Evolutionary conservation across 1,284 basidiomycete genomes (phyloP), one percentile per base, ranked within the genome.

Genomic region (Fomitiporia mediterranea): DNA sequence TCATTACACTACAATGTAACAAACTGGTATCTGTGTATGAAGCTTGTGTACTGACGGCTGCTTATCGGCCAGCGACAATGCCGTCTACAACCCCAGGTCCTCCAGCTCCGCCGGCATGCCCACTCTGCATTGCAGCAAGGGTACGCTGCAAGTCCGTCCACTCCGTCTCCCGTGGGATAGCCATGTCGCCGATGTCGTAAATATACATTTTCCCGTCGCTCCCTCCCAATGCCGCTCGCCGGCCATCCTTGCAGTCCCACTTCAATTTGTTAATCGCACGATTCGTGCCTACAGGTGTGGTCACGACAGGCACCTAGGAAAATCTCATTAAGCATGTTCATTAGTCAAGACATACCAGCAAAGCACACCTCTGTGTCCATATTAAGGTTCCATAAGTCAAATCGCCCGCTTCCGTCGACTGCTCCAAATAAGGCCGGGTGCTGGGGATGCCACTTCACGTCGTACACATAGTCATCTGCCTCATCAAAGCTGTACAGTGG

Each of bases 401-500:
- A 94, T 66, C 88, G 89, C 32, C 96, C 97, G 1, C 89, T 88
- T 0, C 94, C 97, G 69, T 99, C 95, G 1, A 94, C 97, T 3
- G 84, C 86, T 13, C 90, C 96, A 69, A 99, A 99, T 42, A 97
- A 60, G 0, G 94, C 93, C 3, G 97, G 97, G 69, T 99, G 95
- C 25, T 83, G 76, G 1, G 95, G 94, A 69, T 98, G 95, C 97
- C 97, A 99, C 67, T 87, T 89, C 49, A 94, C 94, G 71, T 98
- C 96, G 72, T 97, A 98, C n/a, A 99, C 93, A 68, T 98, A 98
- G 69, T 99, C 96, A 68, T 94, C 92, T 9, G 92, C 88, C 70
- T 98, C 95, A 64, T 99, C 95, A 65, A 98, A 97, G 42, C 90
- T 92, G 69, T 94, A 89, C 17, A 97, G 64, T 1, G 95, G 91